Percentiles rank a stretch among this genome's conserved stretches.
phyloP scores from a whole-genome alignment of 257 asterid genomes.

The Solanum sitiens region DNA sequence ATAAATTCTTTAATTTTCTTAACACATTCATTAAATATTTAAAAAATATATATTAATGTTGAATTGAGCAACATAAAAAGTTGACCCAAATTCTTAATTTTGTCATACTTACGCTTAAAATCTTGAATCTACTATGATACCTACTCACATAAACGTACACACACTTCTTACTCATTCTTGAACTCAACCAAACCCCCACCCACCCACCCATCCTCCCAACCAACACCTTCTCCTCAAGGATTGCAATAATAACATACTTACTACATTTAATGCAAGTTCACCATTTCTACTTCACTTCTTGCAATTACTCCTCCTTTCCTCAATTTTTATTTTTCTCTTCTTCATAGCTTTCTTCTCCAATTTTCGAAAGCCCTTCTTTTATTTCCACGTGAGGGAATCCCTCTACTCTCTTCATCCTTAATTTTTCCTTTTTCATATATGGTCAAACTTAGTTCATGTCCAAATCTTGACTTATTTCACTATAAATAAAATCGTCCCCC shows the following conservation, averaged over 20 bases:
- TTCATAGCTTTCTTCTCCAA: too few relatives aligned
- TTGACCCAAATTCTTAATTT: background rate
- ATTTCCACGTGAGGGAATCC: background rate
- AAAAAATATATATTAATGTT: too few relatives aligned
- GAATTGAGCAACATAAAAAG: background rate
- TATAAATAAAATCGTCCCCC: background rate
- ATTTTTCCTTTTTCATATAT: background rate
- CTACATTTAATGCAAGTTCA: conserved; percentile 5
- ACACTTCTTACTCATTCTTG: background rate
- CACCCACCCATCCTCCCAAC: background rate
- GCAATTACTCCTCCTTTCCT: too few relatives aligned
- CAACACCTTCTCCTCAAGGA: background rate
- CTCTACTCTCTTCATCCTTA: background rate
- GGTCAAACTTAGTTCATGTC: background rate
- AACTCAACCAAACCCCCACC: background rate
- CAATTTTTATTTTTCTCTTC: too few relatives aligned
- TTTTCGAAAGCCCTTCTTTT: too few relatives aligned
- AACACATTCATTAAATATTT: background rate
- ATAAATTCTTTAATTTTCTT: too few relatives aligned
- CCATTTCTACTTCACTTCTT: background rate
- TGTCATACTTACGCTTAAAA: background rate
- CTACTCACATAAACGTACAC: background rate
- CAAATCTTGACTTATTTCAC: background rate
- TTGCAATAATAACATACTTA: background rate
- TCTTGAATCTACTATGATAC: background rate